Base-by-base conservation (phyloP, 2,329 filamentous ascomycete species). In the Zasmidium angulare region DNA sequence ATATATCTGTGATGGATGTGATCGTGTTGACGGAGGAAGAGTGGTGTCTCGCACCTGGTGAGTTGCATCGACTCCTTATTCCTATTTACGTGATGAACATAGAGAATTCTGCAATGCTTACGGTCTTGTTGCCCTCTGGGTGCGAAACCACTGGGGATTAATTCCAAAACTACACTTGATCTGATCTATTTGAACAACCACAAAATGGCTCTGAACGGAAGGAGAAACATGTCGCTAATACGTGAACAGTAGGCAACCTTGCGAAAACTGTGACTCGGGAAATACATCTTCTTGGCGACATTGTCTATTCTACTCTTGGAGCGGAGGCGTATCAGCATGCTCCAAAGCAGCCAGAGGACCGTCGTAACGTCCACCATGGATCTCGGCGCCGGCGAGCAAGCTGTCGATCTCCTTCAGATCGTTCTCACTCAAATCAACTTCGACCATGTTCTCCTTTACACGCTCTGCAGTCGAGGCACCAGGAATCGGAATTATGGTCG, bases 41-140 rank as follows among this genome's bases (percentile, higher is more conserved):
- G n/a, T n/a, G n/a, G n/a, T n/a, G n/a, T n/a, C n/a, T n/a, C n/a
- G n/a, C n/a, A n/a, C n/a, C 14, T 36, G 29, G 29, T 36, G 14
- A 36, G 29, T 14, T 17, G 11, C n/a, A 14, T 43, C 36, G 14
- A 36, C n/a, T 19, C 12, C 3, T 43, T 14, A 10, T 43, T 43
- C 4, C 9, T 17, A 43, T 19, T 19, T 48, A 31, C 43, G 66
- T 77, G 77, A 80, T 79, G 78, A 78, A 71, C 62, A 73, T 65
- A 69, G 58, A 74, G 72, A 77, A 75, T 81, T 81, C 79, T 81
- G 79, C 78, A 81, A 81, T 79, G 70, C 79, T 70, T 72, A 81
- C 71, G 75, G 72, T 72, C 66, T 58, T 67, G 69, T 68, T 55
- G 65, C n/a, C 36, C 36, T 43, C n/a, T 43, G 36, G 36, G n/a